These are phyloP conservation scores for Posidonia australis DNA, from an alignment of 106 monocot genomes.

Conservation along the genomic window DNA sequence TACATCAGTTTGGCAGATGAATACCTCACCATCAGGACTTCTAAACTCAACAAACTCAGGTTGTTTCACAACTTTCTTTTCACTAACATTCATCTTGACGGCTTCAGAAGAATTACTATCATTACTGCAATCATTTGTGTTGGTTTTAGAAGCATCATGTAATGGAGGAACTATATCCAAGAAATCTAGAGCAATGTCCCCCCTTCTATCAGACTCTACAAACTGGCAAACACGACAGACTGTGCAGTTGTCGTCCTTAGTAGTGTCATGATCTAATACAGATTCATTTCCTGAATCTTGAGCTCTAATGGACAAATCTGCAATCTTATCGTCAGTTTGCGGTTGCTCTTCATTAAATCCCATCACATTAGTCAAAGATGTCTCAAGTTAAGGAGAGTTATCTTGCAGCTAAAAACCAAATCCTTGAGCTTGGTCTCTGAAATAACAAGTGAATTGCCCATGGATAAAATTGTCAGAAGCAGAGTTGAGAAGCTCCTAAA, in stretches of 20 bases:
- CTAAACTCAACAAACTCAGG: slow-evolving; percentile 50
- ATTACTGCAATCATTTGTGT: slow-evolving; percentile 8
- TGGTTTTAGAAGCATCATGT: slow-evolving; percentile 13
- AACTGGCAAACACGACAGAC: slow-evolving; percentile 95
- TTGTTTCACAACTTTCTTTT: slow-evolving; percentile 10
- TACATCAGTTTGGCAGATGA: slow-evolving; percentile 57
- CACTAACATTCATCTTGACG: slow-evolving; percentile 6
- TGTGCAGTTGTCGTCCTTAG: slow-evolving; percentile 21
- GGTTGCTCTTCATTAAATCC: neutral
- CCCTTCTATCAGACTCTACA: slow-evolving; percentile 64
- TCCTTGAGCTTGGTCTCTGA: too few relatives aligned
- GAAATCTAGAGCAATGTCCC: slow-evolving; percentile 61
- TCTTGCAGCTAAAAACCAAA: too few relatives aligned
- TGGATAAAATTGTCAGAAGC: too few relatives aligned
- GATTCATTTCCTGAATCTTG: slow-evolving; percentile 12
- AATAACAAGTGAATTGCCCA: too few relatives aligned
- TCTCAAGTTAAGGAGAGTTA: too few relatives aligned
- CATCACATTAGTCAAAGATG: too few relatives aligned
- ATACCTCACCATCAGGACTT: slow-evolving; percentile 85
- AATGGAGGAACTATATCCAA: slow-evolving; percentile 66
- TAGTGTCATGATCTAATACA: slow-evolving; percentile 19
- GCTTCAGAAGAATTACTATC: slow-evolving; percentile 7
- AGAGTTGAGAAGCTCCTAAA: too few relatives aligned
- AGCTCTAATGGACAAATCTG: neutral
- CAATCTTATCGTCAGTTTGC: neutral